These are phyloP conservation scores for Leccinum ochraceum DNA, from an alignment of 768 basidiomycete genomes.

Conservation along the genomic window DNA sequence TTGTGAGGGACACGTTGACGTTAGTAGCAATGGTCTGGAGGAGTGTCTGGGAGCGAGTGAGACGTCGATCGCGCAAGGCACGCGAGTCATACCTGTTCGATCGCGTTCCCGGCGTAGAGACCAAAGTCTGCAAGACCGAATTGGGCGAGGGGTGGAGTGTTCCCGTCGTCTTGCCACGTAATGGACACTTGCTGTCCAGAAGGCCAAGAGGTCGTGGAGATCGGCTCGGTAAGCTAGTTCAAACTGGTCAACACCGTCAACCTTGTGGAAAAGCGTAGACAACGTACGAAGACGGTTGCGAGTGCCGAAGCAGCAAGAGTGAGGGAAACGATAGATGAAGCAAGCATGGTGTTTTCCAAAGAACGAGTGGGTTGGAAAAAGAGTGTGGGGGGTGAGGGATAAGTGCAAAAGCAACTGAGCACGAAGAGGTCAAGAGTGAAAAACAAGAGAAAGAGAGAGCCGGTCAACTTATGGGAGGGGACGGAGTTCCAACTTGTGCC, in stretches of 20 bases:
- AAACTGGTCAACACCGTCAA: constrained; percentile 3
- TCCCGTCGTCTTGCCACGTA: constrained; percentile 59
- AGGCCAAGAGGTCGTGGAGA: constrained; percentile 43
- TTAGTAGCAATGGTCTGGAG: constrained; percentile 52
- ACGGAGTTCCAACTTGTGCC: constrained; percentile 35
- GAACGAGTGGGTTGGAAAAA: constrained; percentile 23
- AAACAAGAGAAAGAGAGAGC: background rate
- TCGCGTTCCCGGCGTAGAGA: constrained; percentile 64
- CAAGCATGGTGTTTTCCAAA: constrained; percentile 46
- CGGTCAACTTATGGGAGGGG: background rate
- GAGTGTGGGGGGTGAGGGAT: constrained; percentile 21
- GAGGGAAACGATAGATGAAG: constrained; percentile 47
- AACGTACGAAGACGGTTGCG: constrained; percentile 58
- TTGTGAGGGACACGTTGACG: constrained; percentile 52
- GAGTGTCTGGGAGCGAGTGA: constrained; percentile 41
- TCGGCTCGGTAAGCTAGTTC: constrained; percentile 58
- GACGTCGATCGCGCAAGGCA: background rate
- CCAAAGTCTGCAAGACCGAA: constrained; percentile 56
- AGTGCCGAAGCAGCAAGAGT: constrained; percentile 53
- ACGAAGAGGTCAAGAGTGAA: background rate
- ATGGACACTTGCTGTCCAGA: constrained; percentile 53
- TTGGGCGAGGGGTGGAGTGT: constrained; percentile 45
- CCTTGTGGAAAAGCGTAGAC: background rate
- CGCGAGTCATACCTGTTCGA: constrained; percentile 53
- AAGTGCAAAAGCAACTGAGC: constrained; percentile 6